Evolutionary conservation across 164 flowering plant species (phyloP).

Genomic region (Berberis thunbergii): DNA sequence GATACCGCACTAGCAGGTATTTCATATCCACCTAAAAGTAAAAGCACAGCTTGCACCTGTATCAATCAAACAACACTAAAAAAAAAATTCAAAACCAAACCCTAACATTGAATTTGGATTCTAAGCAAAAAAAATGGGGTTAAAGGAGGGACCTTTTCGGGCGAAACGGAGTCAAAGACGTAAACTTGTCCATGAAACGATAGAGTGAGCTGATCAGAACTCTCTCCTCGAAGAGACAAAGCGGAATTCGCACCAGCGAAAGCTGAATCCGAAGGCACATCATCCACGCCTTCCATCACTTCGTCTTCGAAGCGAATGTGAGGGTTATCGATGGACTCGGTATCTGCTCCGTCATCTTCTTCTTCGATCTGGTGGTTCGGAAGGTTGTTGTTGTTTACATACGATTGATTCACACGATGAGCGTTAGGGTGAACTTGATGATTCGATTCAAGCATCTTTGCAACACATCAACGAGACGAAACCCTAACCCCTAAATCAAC

Average conservation of each 20-base stretch:
- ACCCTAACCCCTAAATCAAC: no score
- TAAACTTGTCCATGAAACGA: conserved; percentile 64
- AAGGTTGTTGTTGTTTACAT: conserved; percentile 6
- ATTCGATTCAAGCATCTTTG: no score
- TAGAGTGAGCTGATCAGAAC: conserved; percentile 35
- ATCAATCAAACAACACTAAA: not conserved
- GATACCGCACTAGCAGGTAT: conserved; percentile 37
- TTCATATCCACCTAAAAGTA: conserved; percentile 63
- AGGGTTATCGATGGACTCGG: conserved; percentile 18
- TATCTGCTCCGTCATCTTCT: conserved; percentile 26
- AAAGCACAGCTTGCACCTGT: conserved; percentile 63
- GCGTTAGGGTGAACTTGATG: not conserved
- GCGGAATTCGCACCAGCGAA: conserved; percentile 12
- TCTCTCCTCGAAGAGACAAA: conserved; percentile 12
- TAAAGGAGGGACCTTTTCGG: conserved; percentile 34
- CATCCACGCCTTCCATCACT: conserved; percentile 17
- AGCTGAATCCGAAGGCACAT: conserved; percentile 5
- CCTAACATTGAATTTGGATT: no score
- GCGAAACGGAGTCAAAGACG: conserved; percentile 53
- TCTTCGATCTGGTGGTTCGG: conserved; percentile 13
- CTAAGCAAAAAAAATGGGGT: not conserved
- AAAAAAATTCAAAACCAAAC: not conserved
- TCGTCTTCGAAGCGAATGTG: conserved; percentile 14
- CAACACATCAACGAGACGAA: no score
- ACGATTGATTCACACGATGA: conserved; percentile 13